These are phyloP conservation scores for Perilla frutescens DNA, from an alignment of 257 asterid genomes.

Conservation along the genomic window DNA sequence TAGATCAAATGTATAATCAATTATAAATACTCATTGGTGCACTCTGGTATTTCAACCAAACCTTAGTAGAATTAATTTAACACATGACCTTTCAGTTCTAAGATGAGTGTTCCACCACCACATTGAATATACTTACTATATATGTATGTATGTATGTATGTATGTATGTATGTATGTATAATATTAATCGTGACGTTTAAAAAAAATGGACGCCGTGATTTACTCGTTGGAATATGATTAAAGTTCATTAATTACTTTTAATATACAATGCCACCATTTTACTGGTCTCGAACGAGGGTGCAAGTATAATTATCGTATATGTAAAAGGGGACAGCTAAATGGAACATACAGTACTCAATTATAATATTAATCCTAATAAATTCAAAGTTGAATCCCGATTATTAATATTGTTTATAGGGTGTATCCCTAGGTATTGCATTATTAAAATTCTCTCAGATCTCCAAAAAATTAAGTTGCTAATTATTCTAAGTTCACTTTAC, in stretches of 20 bases:
- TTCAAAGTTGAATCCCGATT: conserved; percentile 24
- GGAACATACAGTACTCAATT: background rate
- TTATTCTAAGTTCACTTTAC: background rate
- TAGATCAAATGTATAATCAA: too few species aligned
- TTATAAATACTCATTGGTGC: too few species aligned
- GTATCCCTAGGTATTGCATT: conserved; percentile 31
- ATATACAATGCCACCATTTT: background rate
- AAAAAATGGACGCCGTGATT: conserved; percentile 28
- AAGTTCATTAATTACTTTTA: background rate
- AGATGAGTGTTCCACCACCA: too few species aligned
- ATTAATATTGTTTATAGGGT: conserved; percentile 24
- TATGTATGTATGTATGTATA: background rate
- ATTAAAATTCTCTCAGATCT: background rate
- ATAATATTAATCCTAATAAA: conserved; percentile 13
- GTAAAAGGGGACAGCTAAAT: conserved; percentile 29
- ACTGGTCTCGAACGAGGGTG: conserved; percentile 35
- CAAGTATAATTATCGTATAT: conserved; percentile 31
- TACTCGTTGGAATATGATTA: conserved; percentile 16
- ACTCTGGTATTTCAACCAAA: too few species aligned
- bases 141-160: too few species aligned
- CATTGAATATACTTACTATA: too few species aligned
- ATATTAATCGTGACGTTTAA: background rate
- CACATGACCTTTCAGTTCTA: too few species aligned
- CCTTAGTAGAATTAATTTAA: too few species aligned
- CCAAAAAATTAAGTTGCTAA: background rate